phyloP scores from a whole-genome alignment of 768 basidiomycete genomes.

The Boletus rubroflammeus region DNA sequence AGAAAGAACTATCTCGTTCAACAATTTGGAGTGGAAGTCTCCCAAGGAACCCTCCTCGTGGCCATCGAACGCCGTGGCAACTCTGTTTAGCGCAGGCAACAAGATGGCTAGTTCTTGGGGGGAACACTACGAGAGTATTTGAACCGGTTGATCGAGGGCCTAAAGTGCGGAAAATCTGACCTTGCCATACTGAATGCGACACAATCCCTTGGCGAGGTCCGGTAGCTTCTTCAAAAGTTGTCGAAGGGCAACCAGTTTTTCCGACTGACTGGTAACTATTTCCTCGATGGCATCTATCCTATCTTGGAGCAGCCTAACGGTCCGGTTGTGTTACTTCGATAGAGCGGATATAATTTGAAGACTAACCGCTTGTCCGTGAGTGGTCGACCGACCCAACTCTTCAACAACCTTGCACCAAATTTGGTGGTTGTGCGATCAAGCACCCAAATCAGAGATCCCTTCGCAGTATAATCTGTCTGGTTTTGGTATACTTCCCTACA shows the following conservation, averaged over 20 bases:
- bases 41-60: conserved; percentile 41
- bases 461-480: conserved; percentile 70
- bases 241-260: conserved; percentile 63
- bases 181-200: conserved; percentile 88
- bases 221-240: conserved; percentile 72
- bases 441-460: conserved; percentile 80
- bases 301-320: conserved; percentile 62
- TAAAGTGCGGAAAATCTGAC: conserved; percentile 37
- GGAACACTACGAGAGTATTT: conserved; percentile 51
- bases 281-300: conserved; percentile 86
- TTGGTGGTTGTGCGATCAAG: conserved; percentile 84
- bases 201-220: conserved; percentile 82
- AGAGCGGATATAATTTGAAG: not conserved
- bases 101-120: conserved; percentile 78
- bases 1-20: conserved; percentile 67
- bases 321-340: not conserved
- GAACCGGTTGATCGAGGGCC: not conserved
- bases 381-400: conserved; percentile 84
- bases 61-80: conserved; percentile 60
- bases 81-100: conserved; percentile 69
- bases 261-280: conserved; percentile 59
- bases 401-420: conserved; percentile 82
- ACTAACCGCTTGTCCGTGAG: conserved; percentile 66
- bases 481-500: conserved; percentile 86
- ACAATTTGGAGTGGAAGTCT: conserved; percentile 59